phyloP scores from a whole-genome alignment of 495 filamentous ascomycete species.

The Talaromyces thailandensis region DNA sequence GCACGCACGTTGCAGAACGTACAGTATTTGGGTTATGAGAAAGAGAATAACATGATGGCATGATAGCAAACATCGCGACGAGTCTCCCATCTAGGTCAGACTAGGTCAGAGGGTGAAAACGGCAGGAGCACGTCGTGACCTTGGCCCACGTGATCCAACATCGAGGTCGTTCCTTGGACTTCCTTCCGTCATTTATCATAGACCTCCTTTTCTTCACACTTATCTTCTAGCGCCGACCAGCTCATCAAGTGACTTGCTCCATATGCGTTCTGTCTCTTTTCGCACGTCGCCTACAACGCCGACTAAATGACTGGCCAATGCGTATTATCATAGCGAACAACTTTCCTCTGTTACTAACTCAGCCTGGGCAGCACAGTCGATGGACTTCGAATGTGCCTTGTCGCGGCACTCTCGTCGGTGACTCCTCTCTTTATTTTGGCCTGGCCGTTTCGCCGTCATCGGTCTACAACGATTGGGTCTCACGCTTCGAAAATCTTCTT shows the following conservation, averaged over 20 bases:
- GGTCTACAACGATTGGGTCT: slow-evolving; percentile 5
- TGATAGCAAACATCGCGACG: not conserved
- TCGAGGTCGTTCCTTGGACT: not conserved
- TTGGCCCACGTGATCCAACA: not conserved
- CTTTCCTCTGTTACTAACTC: not conserved
- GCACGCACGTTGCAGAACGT: not conserved
- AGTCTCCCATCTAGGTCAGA: not conserved
- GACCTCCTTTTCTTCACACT: not conserved
- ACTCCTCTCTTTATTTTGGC: not conserved
- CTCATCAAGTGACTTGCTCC: not conserved
- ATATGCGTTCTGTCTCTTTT: not conserved
- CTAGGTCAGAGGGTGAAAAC: not conserved
- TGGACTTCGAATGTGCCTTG: not conserved
- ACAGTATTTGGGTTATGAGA: not conserved
- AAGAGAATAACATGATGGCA: not conserved
- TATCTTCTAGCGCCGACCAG: not conserved
- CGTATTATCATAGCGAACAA: not conserved
- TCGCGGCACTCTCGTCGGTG: not conserved
- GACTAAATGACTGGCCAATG: not conserved
- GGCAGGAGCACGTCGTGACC: not conserved
- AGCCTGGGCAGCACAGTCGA: not conserved
- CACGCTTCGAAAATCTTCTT: slow-evolving; percentile 1
- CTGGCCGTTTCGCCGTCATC: not conserved
- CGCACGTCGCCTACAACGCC: not conserved
- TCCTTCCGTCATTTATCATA: not conserved